Conservation (phyloP, 352 stramenopile species). For the Phytophthora macrochlamydospora region DNA sequence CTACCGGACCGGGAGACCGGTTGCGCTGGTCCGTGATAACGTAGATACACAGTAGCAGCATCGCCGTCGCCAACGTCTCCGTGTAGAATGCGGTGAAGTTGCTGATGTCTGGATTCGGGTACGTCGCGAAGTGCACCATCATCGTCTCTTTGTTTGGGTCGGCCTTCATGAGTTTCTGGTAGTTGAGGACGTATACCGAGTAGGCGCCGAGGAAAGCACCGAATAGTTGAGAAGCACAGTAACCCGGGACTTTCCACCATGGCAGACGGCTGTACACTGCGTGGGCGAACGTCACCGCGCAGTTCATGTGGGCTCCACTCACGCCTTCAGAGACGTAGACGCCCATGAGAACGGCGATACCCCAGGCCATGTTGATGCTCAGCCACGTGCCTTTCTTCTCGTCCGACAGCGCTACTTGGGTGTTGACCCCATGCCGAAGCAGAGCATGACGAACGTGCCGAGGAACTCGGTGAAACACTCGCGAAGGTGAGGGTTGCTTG, state of each 20-base stretch:
- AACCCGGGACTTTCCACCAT: conserved; percentile 55
- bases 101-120: conserved; percentile 43
- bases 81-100: conserved; percentile 58
- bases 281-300: conserved; percentile 55
- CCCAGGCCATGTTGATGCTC: conserved; percentile 61
- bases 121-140: conserved; percentile 53
- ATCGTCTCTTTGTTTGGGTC: conserved; percentile 52
- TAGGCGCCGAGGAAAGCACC: conserved; percentile 46
- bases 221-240: conserved; percentile 44
- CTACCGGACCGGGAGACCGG: conserved; percentile 37
- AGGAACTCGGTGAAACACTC: conserved; percentile 56
- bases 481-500: conserved; percentile 31
- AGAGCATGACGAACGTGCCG: conserved; percentile 55
- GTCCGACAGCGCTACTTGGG: conserved; percentile 55
- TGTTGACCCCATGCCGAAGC: conserved; percentile 68
- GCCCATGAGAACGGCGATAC: conserved; percentile 59
- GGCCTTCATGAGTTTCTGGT: conserved; percentile 44
- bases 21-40: conserved; percentile 60
- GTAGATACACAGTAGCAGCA: conserved; percentile 58
- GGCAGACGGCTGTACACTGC: conserved; percentile 47
- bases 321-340: conserved; percentile 57
- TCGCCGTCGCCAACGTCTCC: conserved; percentile 51
- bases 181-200: conserved; percentile 54
- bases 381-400: conserved; percentile 59
- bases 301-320: conserved; percentile 65